phyloP scores from a whole-genome alignment of 2,329 filamentous ascomycete genomes.

The Neopestalotiopsis rosae region DNA sequence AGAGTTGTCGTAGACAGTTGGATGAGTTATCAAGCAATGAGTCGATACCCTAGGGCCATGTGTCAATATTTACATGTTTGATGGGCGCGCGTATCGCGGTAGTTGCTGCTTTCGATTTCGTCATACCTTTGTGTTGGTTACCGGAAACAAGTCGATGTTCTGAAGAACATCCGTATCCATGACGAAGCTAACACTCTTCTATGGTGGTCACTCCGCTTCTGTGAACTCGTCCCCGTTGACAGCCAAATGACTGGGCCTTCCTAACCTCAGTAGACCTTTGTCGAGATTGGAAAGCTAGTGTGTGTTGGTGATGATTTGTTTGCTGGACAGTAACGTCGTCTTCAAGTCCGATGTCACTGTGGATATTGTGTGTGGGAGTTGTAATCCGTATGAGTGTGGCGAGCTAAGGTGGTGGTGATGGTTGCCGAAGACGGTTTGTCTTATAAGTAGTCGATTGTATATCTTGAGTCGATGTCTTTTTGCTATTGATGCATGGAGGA shows the following conservation, averaged over 20 bases:
- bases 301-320: background rate
- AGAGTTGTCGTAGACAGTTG: slow-evolving; percentile 37
- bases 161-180: slow-evolving; percentile 42
- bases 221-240: background rate
- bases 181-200: slow-evolving; percentile 28
- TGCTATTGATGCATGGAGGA: background rate
- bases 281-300: background rate
- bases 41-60: slow-evolving; percentile 32
- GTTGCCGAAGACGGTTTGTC: background rate
- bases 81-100: background rate
- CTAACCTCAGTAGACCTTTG: background rate
- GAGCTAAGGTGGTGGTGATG: background rate
- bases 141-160: slow-evolving; percentile 40
- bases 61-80: slow-evolving; percentile 8
- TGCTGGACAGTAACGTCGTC: background rate
- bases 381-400: background rate
- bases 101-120: slow-evolving; percentile 17
- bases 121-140: slow-evolving; percentile 37
- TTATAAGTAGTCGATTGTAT: background rate
- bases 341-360: slow-evolving; percentile 1
- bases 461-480: background rate
- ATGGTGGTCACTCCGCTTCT: slow-evolving; percentile 1
- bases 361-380: background rate
- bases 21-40: slow-evolving; percentile 37
- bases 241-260: background rate